Conservation (phyloP, 768 basidiomycete species). For the Gymnopilus junonius region DNA sequence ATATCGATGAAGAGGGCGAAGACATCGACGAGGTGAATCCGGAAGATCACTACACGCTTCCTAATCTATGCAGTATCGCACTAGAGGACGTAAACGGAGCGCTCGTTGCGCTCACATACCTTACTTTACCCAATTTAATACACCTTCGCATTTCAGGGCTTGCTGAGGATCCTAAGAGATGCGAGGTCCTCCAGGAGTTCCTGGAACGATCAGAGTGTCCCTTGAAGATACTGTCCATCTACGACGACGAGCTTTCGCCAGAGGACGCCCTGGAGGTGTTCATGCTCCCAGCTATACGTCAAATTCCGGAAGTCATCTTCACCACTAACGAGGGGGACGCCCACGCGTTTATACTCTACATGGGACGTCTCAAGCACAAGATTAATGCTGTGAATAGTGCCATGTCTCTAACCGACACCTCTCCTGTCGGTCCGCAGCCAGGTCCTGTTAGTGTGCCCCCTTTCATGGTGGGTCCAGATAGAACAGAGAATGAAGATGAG, state of each 20-base stretch:
- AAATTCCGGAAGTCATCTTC: neutral
- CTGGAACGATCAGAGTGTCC: neutral
- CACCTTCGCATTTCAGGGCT: neutral
- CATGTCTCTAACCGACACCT: too few species aligned
- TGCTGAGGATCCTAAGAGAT: neutral
- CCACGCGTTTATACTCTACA: neutral
- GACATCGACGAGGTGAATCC: too few species aligned
- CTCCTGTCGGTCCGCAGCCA: too few species aligned
- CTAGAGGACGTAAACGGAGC: neutral
- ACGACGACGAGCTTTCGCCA: neutral
- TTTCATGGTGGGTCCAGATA: too few species aligned
- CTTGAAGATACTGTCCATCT: neutral
- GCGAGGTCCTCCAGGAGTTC: neutral
- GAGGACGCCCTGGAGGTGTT: neutral
- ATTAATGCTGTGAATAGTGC: too few species aligned
- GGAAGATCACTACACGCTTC: too few species aligned
- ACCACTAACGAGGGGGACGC: too few species aligned
- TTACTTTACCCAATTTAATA: neutral
- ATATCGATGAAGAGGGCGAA: neutral
- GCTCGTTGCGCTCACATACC: neutral
- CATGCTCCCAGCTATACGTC: neutral
- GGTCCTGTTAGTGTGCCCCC: too few species aligned
- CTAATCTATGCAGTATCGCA: neutral
- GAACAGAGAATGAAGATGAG: too few species aligned
- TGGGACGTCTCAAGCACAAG: too few species aligned